Evolutionary conservation across 2,329 filamentous ascomycete species (phyloP).

Genomic region (Stagonosporopsis chrysanthemi): DNA sequence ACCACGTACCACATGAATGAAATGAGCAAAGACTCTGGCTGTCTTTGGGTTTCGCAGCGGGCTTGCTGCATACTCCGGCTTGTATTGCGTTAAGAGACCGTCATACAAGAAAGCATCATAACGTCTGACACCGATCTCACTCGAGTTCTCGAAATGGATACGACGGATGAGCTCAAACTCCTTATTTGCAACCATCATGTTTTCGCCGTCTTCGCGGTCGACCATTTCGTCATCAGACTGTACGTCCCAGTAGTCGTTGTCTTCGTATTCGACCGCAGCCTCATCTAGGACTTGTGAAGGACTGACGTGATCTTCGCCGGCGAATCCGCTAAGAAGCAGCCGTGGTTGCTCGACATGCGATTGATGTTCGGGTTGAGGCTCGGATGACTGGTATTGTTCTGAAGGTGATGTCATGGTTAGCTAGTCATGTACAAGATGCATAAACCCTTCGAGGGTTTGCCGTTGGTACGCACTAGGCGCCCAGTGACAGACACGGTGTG

Average conservation of each 20-base stretch:
- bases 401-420: slow-evolving; percentile 30
- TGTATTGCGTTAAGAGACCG: slow-evolving; percentile 56
- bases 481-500: slow-evolving; percentile 10
- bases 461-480: not conserved
- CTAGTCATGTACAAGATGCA: slow-evolving; percentile 8
- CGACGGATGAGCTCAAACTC: slow-evolving; percentile 49
- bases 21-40: slow-evolving; percentile 86
- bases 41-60: slow-evolving; percentile 83
- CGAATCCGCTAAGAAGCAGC: slow-evolving; percentile 41
- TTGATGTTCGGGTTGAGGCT: slow-evolving; percentile 6
- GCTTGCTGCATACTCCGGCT: slow-evolving; percentile 57
- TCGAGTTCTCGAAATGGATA: slow-evolving; percentile 47
- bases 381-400: slow-evolving; percentile 34
- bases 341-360: slow-evolving; percentile 25
- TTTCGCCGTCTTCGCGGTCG: slow-evolving; percentile 33
- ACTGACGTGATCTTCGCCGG: slow-evolving; percentile 50
- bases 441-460: not conserved
- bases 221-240: slow-evolving; percentile 57
- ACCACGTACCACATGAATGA: slow-evolving; percentile 72
- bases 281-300: slow-evolving; percentile 48
- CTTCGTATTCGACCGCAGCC: slow-evolving; percentile 53
- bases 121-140: slow-evolving; percentile 48
- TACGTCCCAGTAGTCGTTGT: slow-evolving; percentile 60
- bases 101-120: slow-evolving; percentile 58
- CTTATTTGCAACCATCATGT: slow-evolving; percentile 33